Evolutionary conservation across 768 basidiomycete genomes (phyloP).

Genomic region (Pleurotus eryngii): DNA sequence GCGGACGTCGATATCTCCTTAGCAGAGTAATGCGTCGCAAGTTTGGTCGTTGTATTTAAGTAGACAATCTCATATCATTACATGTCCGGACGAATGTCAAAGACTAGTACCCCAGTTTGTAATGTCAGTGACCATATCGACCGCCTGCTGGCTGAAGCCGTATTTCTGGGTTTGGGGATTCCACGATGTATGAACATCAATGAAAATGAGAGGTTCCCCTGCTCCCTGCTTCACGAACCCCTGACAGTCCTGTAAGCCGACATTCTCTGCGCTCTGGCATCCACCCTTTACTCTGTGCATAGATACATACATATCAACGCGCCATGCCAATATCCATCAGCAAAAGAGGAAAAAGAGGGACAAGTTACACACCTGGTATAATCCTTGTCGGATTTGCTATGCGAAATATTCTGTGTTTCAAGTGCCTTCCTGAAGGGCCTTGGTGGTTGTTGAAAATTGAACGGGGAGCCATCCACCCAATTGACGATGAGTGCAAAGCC

Average conservation of each 20-base stretch:
- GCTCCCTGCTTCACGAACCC: not conserved
- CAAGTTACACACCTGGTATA: not conserved
- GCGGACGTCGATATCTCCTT: constrained; percentile 5
- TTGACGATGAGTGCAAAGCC: constrained; percentile 4
- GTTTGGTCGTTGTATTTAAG: too few relatives aligned
- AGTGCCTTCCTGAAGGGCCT: not conserved
- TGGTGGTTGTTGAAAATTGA: constrained; percentile 1
- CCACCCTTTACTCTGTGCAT: not conserved
- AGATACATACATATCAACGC: too few relatives aligned
- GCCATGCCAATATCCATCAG: not conserved
- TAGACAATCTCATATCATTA: too few relatives aligned
- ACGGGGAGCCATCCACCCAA: not conserved
- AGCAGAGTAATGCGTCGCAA: too few relatives aligned
- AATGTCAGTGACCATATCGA: not conserved
- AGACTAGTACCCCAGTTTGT: not conserved
- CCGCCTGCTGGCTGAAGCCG: not conserved
- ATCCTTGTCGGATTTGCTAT: not conserved
- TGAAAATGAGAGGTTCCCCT: not conserved
- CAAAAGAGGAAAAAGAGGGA: not conserved
- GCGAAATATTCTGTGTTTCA: not conserved
- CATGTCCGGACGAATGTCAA: not conserved
- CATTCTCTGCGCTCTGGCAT: not conserved
- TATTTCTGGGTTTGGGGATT: not conserved
- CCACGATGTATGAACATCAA: constrained; percentile 1
- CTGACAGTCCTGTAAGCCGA: not conserved